These are phyloP conservation scores for Babesia bigemina DNA, from an alignment of 169 alveolate species.

Conservation along the genomic window DNA sequence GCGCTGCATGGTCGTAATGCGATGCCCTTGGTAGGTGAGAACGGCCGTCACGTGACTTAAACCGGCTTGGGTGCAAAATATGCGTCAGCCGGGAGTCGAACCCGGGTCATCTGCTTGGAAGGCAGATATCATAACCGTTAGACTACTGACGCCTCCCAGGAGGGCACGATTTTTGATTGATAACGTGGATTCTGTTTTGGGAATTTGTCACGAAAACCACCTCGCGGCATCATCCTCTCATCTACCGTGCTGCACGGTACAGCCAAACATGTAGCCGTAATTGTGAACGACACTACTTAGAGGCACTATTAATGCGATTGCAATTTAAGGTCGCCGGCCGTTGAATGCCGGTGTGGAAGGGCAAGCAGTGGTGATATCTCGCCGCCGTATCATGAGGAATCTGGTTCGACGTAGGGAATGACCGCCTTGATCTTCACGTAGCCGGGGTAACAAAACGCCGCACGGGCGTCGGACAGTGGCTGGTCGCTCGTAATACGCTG, in stretches of 20 bases:
- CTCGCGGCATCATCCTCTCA: too few relatives aligned
- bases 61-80: neutral
- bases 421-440: constrained; percentile 13
- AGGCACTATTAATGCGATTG: too few relatives aligned
- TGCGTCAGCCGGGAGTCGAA: constrained; percentile 99
- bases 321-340: too few relatives aligned
- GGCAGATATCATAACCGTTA: constrained; percentile 98
- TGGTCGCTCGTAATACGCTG: neutral
- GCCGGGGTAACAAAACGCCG: constrained; percentile 10
- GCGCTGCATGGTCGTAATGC: too few relatives aligned
- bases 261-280: too few relatives aligned
- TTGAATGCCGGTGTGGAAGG: too few relatives aligned
- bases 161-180: constrained; percentile 7
- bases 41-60: neutral
- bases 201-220: too few relatives aligned
- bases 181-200: neutral
- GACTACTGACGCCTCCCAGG: constrained; percentile 90
- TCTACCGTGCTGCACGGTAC: too few relatives aligned
- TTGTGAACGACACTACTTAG: too few relatives aligned
- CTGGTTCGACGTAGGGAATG: neutral
- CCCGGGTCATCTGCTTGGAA: constrained; percentile 99
- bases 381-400: neutral
- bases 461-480: neutral
- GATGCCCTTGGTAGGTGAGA: too few relatives aligned
- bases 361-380: too few relatives aligned